Evolutionary conservation across 1,284 basidiomycete genomes (phyloP), one percentile per base, ranked within the genome.

Genomic region (Marasmius tenuissimus): DNA sequence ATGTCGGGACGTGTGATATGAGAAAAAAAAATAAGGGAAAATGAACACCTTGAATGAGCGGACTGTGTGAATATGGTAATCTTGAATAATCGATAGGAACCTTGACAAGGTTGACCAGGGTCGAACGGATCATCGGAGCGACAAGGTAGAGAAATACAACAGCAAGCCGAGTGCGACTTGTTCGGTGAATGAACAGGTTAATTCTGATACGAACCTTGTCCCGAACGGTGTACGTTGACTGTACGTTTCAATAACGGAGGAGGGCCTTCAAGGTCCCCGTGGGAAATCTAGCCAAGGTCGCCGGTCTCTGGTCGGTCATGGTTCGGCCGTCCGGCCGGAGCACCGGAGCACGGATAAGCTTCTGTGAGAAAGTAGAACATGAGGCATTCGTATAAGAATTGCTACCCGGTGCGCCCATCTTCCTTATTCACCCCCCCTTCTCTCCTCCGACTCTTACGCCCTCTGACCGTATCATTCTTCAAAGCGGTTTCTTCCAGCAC

Each of bases 351-450:
- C 20, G n/a, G 33, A 37, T 35, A n/a, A 37, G 34, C 12, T 11
- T 54, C 18, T 33, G 34, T 54, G 52, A 38, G 52, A 38, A 48
- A 45, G 33, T 27, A n/a, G n/a, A 22, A 49, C 59, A 60, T 37
- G 48, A 56, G 33, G 22, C 40, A 51, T 61, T 63, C 50, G 10
- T 37, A 35, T 54, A 42, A 54, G 63, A 66, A 63, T 61, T 63
- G 59, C 60, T 59, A 47, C 64, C 67, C 51, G 63, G 62, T 62
- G 63, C 60, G 53, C 33, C 51, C 68, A 69, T 66, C 70, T 63
- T 66, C 67, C 69, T 68, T 67, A 70, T 69, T 69, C 69, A 62
- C 69, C 70, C 66, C 67, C 66, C 66, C 69, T 49, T 47, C 60
- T 47, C 51, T 27, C 34, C 62, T 50, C 63, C 59, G 58, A 58